These are phyloP conservation scores for Penicillium aurantiogriseum DNA, from an alignment of 2,329 filamentous ascomycete genomes.

Conservation along the genomic window DNA sequence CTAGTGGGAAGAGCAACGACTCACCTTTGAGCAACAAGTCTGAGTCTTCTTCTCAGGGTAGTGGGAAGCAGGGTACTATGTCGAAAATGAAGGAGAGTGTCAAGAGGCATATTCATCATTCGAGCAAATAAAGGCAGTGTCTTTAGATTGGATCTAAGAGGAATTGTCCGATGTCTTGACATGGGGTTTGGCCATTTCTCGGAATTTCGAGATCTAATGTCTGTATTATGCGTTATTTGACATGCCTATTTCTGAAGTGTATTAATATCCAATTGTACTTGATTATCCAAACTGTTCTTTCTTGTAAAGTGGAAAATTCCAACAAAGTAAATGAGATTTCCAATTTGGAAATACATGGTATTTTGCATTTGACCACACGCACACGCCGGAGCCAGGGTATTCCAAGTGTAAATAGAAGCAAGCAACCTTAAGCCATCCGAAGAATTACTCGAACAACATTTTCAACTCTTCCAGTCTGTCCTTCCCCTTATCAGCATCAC, in stretches of 20 bases:
- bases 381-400: neutral
- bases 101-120: conserved; percentile 18
- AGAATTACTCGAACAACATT: conserved; percentile 63
- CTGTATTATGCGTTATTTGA: neutral
- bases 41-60: neutral
- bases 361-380: neutral
- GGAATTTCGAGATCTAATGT: neutral
- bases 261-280: conserved; percentile 7
- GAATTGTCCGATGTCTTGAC: neutral
- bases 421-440: neutral
- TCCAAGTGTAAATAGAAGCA: neutral
- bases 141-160: neutral
- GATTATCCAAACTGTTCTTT: neutral
- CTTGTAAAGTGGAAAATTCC: neutral
- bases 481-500: conserved; percentile 85
- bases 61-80: conserved; percentile 18
- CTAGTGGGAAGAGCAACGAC: conserved; percentile 1
- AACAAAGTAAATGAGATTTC: too few species aligned
- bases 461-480: conserved; percentile 92
- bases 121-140: neutral
- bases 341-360: neutral
- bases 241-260: neutral
- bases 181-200: neutral
- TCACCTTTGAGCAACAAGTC: neutral
- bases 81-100: conserved; percentile 25